Base-by-base conservation (phyloP, 306 rosid species). In the Spatholobus suberectus region DNA sequence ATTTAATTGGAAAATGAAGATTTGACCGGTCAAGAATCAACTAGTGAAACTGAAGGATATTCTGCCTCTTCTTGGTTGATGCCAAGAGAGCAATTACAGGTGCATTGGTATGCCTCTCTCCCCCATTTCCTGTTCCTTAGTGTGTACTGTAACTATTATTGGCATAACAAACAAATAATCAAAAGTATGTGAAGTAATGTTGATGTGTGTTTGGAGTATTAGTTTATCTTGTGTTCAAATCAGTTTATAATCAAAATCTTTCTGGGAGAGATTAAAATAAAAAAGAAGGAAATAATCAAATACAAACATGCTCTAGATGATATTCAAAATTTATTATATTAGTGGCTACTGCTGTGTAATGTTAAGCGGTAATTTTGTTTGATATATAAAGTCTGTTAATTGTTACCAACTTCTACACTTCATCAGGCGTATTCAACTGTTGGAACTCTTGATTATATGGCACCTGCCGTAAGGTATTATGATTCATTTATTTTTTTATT, bases 371-470 rank as follows among this genome's bases (percentile, higher is more conserved):
- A 61, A 8, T 44, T 47, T 37, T 61, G 29, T 71, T 76, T 43
- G 26, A 76, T 34, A 44, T 73, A 8, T 44, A 15, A 70, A 73
- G 43, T 35, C 32, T 82, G 63, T 73, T 49, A 52, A 12, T 23
- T 18, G 34, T 73, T 81, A 47, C 69, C 46, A 26, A 52, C 58
- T 82, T 75, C 29, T 74, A 73, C 70, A 61, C 46, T 79, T 72
- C 29, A 72, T 52, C 81, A 96, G 99, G 99, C 99, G 32, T 96
- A 87, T 90, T 96, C 99, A 70, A 96, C 99, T 13, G 99, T 96
- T 76, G 99, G 99, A 81, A 96, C 99, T 74, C 98, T 96, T 84
- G 99, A 96, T 88, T 96, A 96, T 81, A 96, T 96, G 99, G 99
- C 99, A 47, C 99, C 99, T 96, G 96, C 85, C 98, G 99, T 58